phyloP scores from a whole-genome alignment of 2,329 filamentous ascomycete species.

The Alternaria novae-zelandiae region DNA sequence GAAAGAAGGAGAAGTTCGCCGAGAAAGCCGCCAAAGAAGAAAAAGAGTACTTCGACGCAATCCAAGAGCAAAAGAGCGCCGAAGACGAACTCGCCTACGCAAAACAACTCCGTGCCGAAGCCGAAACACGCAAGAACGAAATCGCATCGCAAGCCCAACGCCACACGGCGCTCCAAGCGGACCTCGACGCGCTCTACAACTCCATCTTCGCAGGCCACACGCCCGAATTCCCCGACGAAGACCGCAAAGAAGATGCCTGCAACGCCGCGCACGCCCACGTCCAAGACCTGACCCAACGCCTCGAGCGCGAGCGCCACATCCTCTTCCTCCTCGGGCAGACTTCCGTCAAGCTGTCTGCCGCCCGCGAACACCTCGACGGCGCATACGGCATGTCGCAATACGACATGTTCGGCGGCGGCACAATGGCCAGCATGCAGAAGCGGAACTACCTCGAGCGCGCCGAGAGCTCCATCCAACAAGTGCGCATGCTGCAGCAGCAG shows the following conservation, averaged over 20 bases:
- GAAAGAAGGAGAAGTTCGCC: constrained; percentile 34
- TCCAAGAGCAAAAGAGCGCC: constrained; percentile 40
- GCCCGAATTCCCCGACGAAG: constrained; percentile 42
- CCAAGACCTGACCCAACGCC: constrained; percentile 17
- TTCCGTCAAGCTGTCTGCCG: constrained; percentile 27
- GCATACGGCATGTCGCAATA: constrained; percentile 37
- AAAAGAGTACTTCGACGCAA: constrained; percentile 44
- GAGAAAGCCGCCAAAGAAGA: constrained; percentile 46
- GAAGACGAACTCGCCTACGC: constrained; percentile 40
- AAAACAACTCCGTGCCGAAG: constrained; percentile 32
- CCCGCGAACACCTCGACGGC: constrained; percentile 24
- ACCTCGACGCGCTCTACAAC: constrained; percentile 40
- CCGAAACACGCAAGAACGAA: constrained; percentile 22
- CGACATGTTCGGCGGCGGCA: constrained; percentile 61
- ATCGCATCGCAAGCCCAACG: constrained; percentile 23
- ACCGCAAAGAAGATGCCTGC: constrained; percentile 33
- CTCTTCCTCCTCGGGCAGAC: constrained; percentile 35
- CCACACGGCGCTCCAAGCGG: constrained; percentile 28
- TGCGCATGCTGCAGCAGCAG: constrained; percentile 46
- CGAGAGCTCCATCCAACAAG: constrained; percentile 53
- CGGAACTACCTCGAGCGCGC: constrained; percentile 58
- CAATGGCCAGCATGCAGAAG: constrained; percentile 61
- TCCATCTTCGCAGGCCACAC: constrained; percentile 42
- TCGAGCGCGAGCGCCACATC: constrained; percentile 35
- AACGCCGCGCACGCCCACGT: constrained; percentile 18